Evolutionary conservation across 202 grass and related monocot genomes (phyloP), one percentile per base, ranked within the genome.

Genomic region (Digitaria exilis): DNA sequence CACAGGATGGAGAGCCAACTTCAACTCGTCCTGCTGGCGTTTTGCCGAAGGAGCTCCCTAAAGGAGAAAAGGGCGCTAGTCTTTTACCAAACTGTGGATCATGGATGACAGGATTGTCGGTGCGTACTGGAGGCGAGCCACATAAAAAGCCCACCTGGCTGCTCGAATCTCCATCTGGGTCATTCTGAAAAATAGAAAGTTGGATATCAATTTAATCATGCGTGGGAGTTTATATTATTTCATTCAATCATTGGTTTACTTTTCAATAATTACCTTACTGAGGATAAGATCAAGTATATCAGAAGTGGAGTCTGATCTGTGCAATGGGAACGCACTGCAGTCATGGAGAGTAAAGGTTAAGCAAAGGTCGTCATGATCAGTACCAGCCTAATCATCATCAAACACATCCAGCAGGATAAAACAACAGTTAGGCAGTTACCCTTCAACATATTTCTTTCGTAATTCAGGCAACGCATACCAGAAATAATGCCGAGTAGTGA

Each of bases 51-150:
- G 86, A 76, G 84, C 86, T 84, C n/a, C 69, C 88, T 77, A 89
- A 73, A 83, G 95, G 82, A 80, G 90, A 90, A 79, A 89, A 81
- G 39, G 84, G 77, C 10, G 90, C 86, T 32, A 76, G 62, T 74
- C 67, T 71, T 83, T 84, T 88, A 51, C 73, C 72, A 72, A 97
- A 97, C 62, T 90, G 79, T 26, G 88, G 88, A 81, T 97, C 95
- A 69, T 86, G 75, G 69, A 95, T 81, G 66, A 97, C 57, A 0
- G 95, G 95, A 73, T 97, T 97, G 87, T 89, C 90, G 81, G 84
- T 88, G 65, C 92, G 95, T 11, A 93, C 85, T 16, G 95, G 95
- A 54, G 95, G 95, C 24, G 95, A 93, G 67, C 95, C 95, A 9
- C 88, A 88, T 76, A 95, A 93, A 86, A 91, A 91, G 57, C 75